These are phyloP conservation scores for Bifiguratus adelaidae DNA, from an alignment of 192 early-diverging fungal species.

Conservation along the genomic window DNA sequence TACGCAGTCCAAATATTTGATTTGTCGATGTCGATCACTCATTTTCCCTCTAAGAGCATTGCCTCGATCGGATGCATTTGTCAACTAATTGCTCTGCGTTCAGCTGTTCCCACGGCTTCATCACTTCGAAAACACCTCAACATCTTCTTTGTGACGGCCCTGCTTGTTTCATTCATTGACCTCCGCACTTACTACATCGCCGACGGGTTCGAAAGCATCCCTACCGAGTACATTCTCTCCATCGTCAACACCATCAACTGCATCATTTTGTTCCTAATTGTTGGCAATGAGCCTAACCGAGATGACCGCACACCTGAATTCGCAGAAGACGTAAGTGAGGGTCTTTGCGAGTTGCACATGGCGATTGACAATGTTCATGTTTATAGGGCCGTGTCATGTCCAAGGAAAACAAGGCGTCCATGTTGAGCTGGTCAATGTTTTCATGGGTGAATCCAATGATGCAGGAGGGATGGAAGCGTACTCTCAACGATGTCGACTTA, in stretches of 20 bases:
- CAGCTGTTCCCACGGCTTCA: neutral
- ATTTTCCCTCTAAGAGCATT: neutral
- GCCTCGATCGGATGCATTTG: neutral
- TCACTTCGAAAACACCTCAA: slow-evolving; percentile 14
- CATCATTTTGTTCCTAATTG: slow-evolving; percentile 6
- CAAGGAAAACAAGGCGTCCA: slow-evolving; percentile 12
- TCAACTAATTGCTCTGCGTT: neutral
- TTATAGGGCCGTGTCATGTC: slow-evolving; percentile 15
- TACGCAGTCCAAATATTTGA: neutral
- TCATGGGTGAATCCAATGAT: slow-evolving; percentile 41
- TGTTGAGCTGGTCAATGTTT: slow-evolving; percentile 28
- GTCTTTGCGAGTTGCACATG: neutral
- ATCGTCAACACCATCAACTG: slow-evolving; percentile 1
- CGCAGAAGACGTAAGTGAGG: slow-evolving; percentile 9
- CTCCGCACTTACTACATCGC: slow-evolving; percentile 14
- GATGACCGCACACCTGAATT: slow-evolving; percentile 5
- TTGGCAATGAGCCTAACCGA: slow-evolving; percentile 13
- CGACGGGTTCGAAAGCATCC: neutral
- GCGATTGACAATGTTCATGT: neutral
- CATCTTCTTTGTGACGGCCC: slow-evolving; percentile 6
- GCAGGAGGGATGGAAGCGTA: slow-evolving; percentile 29
- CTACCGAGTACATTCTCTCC: slow-evolving; percentile 8
- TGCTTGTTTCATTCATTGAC: slow-evolving; percentile 11
- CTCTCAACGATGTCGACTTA: slow-evolving; percentile 37
- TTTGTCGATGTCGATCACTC: neutral